phyloP scores from a whole-genome alignment of 2,329 filamentous ascomycete genomes.

The Pseudogymnoascus sp. region DNA sequence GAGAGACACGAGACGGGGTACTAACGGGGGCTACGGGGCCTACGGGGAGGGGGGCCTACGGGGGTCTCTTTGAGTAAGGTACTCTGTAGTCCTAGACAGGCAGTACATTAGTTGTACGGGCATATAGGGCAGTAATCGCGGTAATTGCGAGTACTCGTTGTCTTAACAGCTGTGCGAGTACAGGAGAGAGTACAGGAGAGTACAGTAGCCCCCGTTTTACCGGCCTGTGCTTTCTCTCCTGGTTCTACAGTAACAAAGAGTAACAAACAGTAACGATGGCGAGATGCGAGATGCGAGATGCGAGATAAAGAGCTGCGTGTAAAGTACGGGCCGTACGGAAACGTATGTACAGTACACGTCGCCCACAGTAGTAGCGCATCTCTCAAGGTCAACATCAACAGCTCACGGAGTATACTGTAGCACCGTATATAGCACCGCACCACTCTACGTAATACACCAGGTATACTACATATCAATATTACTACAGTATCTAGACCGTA shows the following conservation, averaged over 20 bases:
- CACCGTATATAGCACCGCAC: not conserved
- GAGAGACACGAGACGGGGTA: not conserved
- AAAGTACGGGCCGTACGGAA: not conserved
- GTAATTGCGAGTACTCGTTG: not conserved
- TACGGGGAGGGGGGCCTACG: too few species aligned
- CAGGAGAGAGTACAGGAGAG: not conserved
- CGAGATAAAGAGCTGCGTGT: not conserved
- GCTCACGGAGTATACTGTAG: not conserved
- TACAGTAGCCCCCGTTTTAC: not conserved
- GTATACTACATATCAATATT: not conserved
- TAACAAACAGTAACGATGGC: not conserved
- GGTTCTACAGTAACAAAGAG: slow-evolving; percentile 1
- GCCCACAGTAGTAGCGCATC: slow-evolving; percentile 1
- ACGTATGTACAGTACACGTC: slow-evolving; percentile 1
- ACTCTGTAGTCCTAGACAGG: not conserved
- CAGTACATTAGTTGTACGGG: not conserved
- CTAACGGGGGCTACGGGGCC: too few species aligned
- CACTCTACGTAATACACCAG: not conserved
- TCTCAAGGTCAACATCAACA: not conserved
- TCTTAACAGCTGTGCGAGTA: not conserved
- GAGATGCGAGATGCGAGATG: too few species aligned
- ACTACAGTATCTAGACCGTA: not conserved
- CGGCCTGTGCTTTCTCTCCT: not conserved
- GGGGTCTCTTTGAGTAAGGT: too few species aligned
- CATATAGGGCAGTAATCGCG: not conserved